These are phyloP conservation scores for Graphiopsis chlorocephala DNA, from an alignment of 2,329 filamentous ascomycete genomes.

Conservation along the genomic window DNA sequence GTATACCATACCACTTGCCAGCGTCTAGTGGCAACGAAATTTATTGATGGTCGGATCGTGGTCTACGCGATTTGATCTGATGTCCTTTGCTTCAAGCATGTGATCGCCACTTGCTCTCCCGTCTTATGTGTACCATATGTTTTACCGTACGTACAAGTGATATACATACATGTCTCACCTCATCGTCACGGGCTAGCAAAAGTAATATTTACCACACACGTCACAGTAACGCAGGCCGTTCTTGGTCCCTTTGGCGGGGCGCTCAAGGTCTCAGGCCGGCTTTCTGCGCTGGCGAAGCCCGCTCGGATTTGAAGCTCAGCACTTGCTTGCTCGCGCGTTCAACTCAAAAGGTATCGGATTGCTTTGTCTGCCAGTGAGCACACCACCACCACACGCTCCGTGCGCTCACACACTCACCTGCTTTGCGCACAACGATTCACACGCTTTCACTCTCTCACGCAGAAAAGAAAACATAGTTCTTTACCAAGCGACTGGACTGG, in stretches of 20 bases:
- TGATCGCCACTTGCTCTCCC: neutral
- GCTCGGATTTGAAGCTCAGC: no score
- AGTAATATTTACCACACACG: neutral
- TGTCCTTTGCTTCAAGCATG: neutral
- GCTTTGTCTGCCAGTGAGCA: neutral
- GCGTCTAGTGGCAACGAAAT: conserved; percentile 1
- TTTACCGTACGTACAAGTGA: neutral
- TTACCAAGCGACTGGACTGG: neutral
- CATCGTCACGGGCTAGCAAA: no score
- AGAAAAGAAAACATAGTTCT: neutral
- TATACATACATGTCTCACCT: neutral
- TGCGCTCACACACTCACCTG: neutral
- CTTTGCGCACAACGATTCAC: neutral
- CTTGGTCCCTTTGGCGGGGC: no score
- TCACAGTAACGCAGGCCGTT: neutral
- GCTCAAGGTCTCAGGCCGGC: neutral
- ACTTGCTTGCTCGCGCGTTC: neutral
- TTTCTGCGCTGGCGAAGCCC: neutral
- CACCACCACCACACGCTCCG: neutral
- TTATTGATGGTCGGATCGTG: neutral
- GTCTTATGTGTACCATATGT: neutral
- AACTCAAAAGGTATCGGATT: neutral
- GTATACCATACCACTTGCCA: conserved; percentile 2
- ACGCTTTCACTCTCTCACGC: neutral
- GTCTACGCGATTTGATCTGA: neutral